These are phyloP conservation scores for Paramecium primaurelia DNA, from an alignment of 73 alveolate genomes.

Conservation along the genomic window DNA sequence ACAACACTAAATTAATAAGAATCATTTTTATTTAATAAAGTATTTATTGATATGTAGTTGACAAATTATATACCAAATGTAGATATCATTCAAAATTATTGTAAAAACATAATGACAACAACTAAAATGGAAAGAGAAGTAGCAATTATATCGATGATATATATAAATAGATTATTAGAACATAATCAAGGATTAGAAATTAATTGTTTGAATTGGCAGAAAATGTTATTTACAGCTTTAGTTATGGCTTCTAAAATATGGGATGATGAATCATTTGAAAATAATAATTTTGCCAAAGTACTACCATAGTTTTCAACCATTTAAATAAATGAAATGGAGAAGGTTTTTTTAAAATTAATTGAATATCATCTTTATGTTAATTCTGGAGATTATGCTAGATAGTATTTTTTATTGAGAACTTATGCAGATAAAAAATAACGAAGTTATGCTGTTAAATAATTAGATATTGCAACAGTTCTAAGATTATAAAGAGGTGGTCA, in stretches of 20 bases:
- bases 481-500: slow-evolving; percentile 62
- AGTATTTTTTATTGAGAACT: slow-evolving; percentile 92
- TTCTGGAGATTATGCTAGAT: slow-evolving; percentile 95
- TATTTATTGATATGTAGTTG: neutral
- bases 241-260: slow-evolving; percentile 94
- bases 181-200: slow-evolving; percentile 86
- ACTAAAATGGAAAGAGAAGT: slow-evolving; percentile 96
- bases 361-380: slow-evolving; percentile 90
- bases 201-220: slow-evolving; percentile 97
- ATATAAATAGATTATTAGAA: slow-evolving; percentile 94
- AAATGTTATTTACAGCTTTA: slow-evolving; percentile 87
- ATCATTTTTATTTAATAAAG: neutral
- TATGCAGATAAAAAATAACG: slow-evolving; percentile 82
- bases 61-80: slow-evolving; percentile 60
- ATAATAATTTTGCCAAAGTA: slow-evolving; percentile 96
- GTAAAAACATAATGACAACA: slow-evolving; percentile 88
- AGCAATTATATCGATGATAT: slow-evolving; percentile 88
- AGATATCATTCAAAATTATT: slow-evolving; percentile 83
- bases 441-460: slow-evolving; percentile 74
- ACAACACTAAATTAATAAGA: neutral
- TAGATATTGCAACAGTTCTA: slow-evolving; percentile 68
- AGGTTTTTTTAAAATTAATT: slow-evolving; percentile 90
- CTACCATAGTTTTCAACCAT: slow-evolving; percentile 91
- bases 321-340: slow-evolving; percentile 95
- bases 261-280: slow-evolving; percentile 99